A percentile compares a stretch with the other conserved stretches of the same genome.
These are phyloP conservation scores for Luffa acutangula DNA, from an alignment of 306 rosid genomes.

Conservation along the genomic window DNA sequence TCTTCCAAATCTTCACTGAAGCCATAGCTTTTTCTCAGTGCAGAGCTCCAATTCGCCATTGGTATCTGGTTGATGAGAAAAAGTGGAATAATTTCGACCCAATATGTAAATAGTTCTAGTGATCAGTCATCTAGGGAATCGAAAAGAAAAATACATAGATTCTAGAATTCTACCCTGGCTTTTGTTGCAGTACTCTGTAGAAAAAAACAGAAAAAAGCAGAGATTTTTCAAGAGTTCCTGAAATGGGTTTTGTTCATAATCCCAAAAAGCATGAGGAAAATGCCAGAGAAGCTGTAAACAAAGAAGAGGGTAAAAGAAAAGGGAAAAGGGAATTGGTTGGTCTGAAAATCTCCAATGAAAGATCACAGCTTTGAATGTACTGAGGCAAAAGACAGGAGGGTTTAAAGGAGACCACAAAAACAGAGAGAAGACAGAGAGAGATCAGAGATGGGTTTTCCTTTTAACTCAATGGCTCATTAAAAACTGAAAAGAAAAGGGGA, in stretches of 20 bases:
- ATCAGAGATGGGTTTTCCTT: slow-evolving; percentile 1
- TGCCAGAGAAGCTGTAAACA: neutral
- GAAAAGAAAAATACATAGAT: neutral
- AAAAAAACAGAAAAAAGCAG: neutral
- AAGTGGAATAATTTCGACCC: neutral
- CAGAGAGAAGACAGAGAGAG: slow-evolving; percentile 1
- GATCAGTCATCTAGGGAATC: neutral
- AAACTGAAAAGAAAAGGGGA: neutral
- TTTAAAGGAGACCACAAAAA: slow-evolving; percentile 3
- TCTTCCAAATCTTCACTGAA: slow-evolving; percentile 49
- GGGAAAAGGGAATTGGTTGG: neutral
- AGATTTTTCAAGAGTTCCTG: neutral
- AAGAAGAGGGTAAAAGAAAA: neutral
- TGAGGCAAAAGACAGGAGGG: neutral
- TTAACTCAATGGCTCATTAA: neutral
- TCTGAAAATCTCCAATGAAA: neutral
- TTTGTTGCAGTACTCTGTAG: neutral
- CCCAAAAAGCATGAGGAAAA: neutral
- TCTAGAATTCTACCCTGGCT: slow-evolving; percentile 4
- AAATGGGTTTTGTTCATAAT: slow-evolving; percentile 4
- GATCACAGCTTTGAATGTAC: neutral
- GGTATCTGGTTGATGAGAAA: neutral
- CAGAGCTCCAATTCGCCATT: slow-evolving; percentile 49
- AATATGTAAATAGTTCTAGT: neutral
- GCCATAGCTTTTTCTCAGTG: slow-evolving; percentile 17